phyloP scores from a whole-genome alignment of 257 asterid species.

The Henckelia pumila region DNA sequence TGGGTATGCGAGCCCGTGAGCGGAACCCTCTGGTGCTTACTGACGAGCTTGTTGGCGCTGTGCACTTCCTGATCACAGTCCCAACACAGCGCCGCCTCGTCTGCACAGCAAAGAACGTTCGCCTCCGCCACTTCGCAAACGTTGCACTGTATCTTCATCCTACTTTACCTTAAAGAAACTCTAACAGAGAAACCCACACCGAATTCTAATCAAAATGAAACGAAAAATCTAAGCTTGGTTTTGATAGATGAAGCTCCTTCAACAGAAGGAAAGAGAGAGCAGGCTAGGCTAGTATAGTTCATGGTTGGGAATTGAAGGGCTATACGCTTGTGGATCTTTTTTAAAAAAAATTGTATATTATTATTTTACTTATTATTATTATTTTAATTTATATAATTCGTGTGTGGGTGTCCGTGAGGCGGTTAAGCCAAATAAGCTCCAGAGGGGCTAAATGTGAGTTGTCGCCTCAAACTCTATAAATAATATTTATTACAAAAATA shows the following conservation, averaged over 20 bases:
- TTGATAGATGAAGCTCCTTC: not conserved
- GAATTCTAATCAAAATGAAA: not conserved
- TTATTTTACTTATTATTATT: no score
- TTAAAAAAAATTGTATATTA: no score
- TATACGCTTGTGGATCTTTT: no score
- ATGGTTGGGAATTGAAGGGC: not conserved
- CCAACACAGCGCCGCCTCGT: conserved; percentile 33
- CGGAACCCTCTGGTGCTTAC: conserved; percentile 32
- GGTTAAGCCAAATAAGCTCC: no score
- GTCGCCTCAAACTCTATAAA: no score
- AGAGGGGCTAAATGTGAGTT: no score
- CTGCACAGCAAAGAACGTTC: conserved; percentile 32
- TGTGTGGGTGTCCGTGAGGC: no score
- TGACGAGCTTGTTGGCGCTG: conserved; percentile 25
- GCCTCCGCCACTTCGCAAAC: conserved; percentile 27
- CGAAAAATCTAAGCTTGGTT: not conserved
- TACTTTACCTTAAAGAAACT: not conserved
- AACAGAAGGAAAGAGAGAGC: not conserved
- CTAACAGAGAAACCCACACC: not conserved
- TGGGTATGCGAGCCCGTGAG: conserved; percentile 39
- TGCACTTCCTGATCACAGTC: conserved; percentile 31
- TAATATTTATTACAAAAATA: no score
- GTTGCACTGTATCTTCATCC: conserved; percentile 25
- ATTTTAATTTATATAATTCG: no score
- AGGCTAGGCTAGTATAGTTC: not conserved